Evolutionary conservation across 2,329 filamentous ascomycete genomes (phyloP), one percentile per base, ranked within the genome.

Genomic region (Macrophomina phaseolina): DNA sequence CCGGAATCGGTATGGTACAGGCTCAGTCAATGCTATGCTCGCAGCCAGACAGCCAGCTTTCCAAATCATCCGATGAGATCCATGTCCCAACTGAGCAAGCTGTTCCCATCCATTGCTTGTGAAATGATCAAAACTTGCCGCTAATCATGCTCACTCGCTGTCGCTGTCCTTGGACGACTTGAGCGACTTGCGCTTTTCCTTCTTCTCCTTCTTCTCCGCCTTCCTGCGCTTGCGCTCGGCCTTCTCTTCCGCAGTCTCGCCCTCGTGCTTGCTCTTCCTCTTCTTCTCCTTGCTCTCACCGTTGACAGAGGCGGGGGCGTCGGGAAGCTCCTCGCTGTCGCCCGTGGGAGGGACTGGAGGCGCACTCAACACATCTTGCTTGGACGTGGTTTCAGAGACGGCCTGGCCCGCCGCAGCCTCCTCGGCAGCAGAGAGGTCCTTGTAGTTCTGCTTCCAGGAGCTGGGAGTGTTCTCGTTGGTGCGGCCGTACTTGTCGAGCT

Each of bases 401-500:
- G 63, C 30, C 32, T 70, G 70, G 9, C 70, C 68, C 8, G 70
- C 68, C 32, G 51, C 63, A 52, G 71, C 73, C 32, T 73, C 71
- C 42, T 72, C 69, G 9, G 68, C 70, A 55, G 73, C 72, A 68
- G 72, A 75, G 67, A 74, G 97, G 83, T 98, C 95, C 82, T 93
- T 94, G 87, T 99, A 99, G 72, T 92, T 91, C 45, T 87, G 82
- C 73, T 91, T 93, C 95, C 95, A 99, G 82, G 95, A 92, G 74
- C 93, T 89, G 32, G 95, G 95, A 5, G 95, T 99, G 70, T 90
- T 89, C 79, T 97, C 94, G 81, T 98, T 99, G 74, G 91, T 81
- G 67, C 94, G 90, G 72, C 95, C 95, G 74, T 89, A 98, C 90
- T 99, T 99, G 85, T 99, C 95, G 68, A 99, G 90, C 84, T 97